Percentiles rank a stretch among this genome's conserved stretches.
Evolutionary conservation across 176 grass and related monocot genomes (phyloP).

Genomic region (Bromus sterilis): DNA sequence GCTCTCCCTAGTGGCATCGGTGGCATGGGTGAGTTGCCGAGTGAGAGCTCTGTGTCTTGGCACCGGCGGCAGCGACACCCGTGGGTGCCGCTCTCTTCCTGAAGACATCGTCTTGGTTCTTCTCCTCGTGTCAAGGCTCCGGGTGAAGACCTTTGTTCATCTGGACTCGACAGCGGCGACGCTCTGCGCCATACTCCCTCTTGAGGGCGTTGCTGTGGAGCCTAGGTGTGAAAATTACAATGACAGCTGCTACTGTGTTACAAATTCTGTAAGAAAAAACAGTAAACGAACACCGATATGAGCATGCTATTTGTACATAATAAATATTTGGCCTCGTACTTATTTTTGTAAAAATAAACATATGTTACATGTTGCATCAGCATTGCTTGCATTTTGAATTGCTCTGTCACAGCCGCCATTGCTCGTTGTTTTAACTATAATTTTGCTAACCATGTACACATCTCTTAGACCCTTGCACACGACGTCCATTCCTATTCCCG

Average conservation of each 20-base stretch:
- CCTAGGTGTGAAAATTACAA: too few relatives aligned
- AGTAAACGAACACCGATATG: neutral
- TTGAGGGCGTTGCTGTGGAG: too few relatives aligned
- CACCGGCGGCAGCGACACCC: too few relatives aligned
- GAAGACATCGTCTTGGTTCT: too few relatives aligned
- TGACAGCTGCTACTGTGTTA: neutral
- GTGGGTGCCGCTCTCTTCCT: too few relatives aligned
- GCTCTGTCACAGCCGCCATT: neutral
- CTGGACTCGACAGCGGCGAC: too few relatives aligned
- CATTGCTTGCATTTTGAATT: neutral
- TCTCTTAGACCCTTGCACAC: constrained; percentile 63
- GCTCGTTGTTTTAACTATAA: neutral
- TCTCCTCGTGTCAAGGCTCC: too few relatives aligned
- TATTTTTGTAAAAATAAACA: neutral
- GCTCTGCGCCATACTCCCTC: too few relatives aligned
- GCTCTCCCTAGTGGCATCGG: too few relatives aligned
- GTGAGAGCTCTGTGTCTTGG: too few relatives aligned
- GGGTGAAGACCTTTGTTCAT: too few relatives aligned
- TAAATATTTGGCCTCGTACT: neutral
- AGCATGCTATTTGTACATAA: neutral
- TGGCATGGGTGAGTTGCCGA: too few relatives aligned
- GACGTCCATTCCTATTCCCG: constrained; percentile 55
- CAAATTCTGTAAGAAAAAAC: neutral
- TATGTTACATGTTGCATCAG: neutral
- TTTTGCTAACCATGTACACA: neutral